Evolutionary conservation across 2,329 filamentous ascomycete species (phyloP).

Genomic region (Trichophyton schoenleinii): DNA sequence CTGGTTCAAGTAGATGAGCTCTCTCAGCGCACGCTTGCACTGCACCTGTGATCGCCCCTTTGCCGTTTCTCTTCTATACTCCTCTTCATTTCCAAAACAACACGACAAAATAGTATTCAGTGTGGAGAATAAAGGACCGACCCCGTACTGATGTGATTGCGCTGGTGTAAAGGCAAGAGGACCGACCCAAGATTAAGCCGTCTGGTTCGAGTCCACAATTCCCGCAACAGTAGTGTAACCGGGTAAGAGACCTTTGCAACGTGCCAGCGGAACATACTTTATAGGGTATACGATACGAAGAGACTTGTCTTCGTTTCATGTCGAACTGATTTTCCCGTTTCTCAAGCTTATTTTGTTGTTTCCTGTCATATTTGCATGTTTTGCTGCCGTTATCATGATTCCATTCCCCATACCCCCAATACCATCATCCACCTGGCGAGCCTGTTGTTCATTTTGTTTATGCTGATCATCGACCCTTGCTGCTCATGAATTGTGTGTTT

Average conservation of each 20-base stretch:
- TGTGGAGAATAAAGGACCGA: not conserved
- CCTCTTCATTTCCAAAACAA: not conserved
- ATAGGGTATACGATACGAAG: not conserved
- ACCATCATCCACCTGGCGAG: not conserved
- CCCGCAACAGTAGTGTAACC: not conserved
- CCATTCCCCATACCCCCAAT: not conserved
- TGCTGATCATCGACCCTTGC: not conserved
- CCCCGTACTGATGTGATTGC: not conserved
- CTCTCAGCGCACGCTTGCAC: not conserved
- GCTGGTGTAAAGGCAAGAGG: not conserved
- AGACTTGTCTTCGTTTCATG: not conserved
- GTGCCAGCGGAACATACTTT: not conserved
- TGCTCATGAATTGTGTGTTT: not conserved
- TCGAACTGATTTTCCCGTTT: not conserved
- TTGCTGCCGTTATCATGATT: not conserved
- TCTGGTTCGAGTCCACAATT: not conserved
- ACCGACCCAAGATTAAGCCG: not conserved
- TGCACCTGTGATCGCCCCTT: not conserved
- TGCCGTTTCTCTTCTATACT: not conserved
- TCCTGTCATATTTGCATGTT: not conserved
- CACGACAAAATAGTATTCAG: not conserved
- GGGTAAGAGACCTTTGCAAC: not conserved
- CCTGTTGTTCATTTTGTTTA: not conserved
- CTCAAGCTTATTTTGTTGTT: not conserved
- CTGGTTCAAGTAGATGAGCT: not conserved